These are phyloP conservation scores for Magnusiomyces fungicola DNA, from an alignment of 1,139 yeast genomes.

Conservation along the genomic window DNA sequence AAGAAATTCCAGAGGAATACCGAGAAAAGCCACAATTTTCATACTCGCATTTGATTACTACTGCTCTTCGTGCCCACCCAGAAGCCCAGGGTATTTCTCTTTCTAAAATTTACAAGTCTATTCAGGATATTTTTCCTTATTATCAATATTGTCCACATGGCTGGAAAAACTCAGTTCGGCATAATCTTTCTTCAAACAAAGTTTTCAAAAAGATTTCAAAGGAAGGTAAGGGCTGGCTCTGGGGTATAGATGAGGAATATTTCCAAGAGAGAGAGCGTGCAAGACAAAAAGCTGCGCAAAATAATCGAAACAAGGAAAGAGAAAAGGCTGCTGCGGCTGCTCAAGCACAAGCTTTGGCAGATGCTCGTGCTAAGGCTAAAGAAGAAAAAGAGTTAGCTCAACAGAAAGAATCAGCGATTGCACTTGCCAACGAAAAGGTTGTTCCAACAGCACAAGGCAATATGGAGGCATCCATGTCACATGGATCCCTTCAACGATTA, in stretches of 20 bases:
- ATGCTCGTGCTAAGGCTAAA: constrained; percentile 19
- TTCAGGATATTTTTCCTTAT: constrained; percentile 82
- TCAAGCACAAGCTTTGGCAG: constrained; percentile 25
- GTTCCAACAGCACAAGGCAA: no score
- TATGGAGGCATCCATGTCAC: no score
- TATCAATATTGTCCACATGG: constrained; percentile 93
- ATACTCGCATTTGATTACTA: constrained; percentile 70
- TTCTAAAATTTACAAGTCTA: constrained; percentile 78
- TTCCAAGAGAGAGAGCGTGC: constrained; percentile 73
- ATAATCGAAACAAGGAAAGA: constrained; percentile 21
- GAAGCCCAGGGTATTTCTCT: constrained; percentile 70
- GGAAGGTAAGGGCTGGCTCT: constrained; percentile 85
- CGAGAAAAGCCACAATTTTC: constrained; percentile 77
- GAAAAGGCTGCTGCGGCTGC: constrained; percentile 27
- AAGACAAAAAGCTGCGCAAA: constrained; percentile 43
- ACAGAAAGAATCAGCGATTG: no score
- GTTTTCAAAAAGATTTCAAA: constrained; percentile 70
- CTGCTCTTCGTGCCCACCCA: constrained; percentile 61
- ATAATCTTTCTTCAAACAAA: constrained; percentile 77
- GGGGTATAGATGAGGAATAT: constrained; percentile 84
- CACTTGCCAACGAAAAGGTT: no score
- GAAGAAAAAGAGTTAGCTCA: no score
- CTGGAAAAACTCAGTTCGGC: constrained; percentile 93
- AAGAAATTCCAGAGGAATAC: constrained; percentile 79
- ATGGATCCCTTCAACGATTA: no score